phyloP scores from a whole-genome alignment of 305 asterid genomes.

The Petunia hybrid region DNA sequence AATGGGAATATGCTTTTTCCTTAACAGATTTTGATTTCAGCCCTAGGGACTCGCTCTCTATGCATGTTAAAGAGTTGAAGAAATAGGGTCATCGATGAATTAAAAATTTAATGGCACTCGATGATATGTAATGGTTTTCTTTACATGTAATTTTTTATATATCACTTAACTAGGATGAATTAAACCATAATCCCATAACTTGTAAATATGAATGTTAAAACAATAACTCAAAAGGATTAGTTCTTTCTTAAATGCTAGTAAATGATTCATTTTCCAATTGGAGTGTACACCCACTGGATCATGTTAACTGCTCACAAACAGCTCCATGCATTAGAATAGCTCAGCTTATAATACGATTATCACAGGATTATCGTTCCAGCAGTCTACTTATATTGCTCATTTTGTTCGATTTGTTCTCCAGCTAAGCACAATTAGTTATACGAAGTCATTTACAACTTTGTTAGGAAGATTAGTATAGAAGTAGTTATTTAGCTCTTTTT shows the following conservation, averaged over 20 bases:
- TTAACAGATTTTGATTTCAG: conserved; percentile 21
- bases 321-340: background rate
- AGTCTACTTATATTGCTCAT: background rate
- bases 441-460: background rate
- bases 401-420: conserved; percentile 2
- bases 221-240: background rate
- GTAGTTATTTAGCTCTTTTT: background rate
- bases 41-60: conserved; percentile 28
- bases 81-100: too few species aligned
- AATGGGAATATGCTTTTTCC: background rate
- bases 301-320: background rate
- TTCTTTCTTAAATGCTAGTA: background rate
- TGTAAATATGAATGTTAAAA: background rate
- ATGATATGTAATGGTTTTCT: too few species aligned
- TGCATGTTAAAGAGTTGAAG: too few species aligned
- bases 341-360: background rate
- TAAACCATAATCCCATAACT: background rate
- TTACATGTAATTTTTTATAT: too few species aligned
- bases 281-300: background rate
- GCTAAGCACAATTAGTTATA: background rate
- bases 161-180: too few species aligned
- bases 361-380: conserved; percentile 7
- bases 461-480: background rate
- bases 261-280: background rate
- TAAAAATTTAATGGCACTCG: too few species aligned